Evolutionary conservation across 257 asterid genomes (phyloP), one percentile per base, ranked within the genome.

Genomic region (Fraxinus excelsior): DNA sequence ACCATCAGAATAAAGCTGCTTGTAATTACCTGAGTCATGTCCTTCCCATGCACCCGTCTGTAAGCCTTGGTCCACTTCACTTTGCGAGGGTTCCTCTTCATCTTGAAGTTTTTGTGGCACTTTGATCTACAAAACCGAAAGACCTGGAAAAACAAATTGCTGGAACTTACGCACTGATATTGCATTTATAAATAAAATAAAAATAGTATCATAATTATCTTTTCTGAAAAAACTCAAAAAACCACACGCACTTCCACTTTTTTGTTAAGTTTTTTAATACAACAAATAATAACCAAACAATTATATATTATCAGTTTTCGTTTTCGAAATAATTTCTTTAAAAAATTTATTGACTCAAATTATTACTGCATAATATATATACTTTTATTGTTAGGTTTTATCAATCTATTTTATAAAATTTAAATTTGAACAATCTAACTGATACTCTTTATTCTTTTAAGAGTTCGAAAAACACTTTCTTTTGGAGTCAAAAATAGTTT

Each of bases 81-180:
- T 72, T 94, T 91, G 9, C 96, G 97, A 18, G 97, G 97, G 67
- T 94, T 94, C 82, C 99, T 90, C 95, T 94, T 94, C 98, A 94
- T 94, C 90, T 92, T 92, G 83, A 91, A 92, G 87, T 94, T 92
- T 72, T 92, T 92, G 84, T 91, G 98, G 84, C 97, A 92, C 75
- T 94, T 94, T 13, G 98, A 90, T 62, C 97, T 89, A 80, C 97
- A 90, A 70, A 94, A 92, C 71, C 97, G 84, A 85, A 94, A 94
- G 76, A 94, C 79, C 97, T 94, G 19, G 5, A 44, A 44, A 6
- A 23, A 44, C 13, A 60, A n/a, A 44, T 34, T 25, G 72, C 5
- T 5, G 26, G 14, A 65, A 31, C 5, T 70, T 44, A 44, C 14
- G 89, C 84, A 81, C 74, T 78, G 38, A 25, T 66, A 76, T 44